Percentiles rank a stretch among this genome's conserved stretches.
Evolutionary conservation across 2,329 filamentous ascomycete species (phyloP).

Genomic region (Raffaelea albimanens): DNA sequence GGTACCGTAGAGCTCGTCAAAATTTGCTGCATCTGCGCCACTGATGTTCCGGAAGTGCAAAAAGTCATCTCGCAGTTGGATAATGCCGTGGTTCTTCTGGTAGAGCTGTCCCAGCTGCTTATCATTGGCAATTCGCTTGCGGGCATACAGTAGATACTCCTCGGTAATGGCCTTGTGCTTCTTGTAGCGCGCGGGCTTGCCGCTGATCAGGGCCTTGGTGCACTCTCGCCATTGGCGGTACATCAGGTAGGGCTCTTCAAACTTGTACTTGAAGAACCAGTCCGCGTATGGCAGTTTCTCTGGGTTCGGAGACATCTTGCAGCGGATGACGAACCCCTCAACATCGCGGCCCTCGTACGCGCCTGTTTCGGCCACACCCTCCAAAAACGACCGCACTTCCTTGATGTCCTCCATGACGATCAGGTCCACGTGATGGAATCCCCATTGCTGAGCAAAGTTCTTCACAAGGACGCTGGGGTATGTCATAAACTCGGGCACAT

Average conservation of each 20-base stretch:
- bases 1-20: slow-evolving; percentile 51
- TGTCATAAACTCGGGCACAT: slow-evolving; percentile 84
- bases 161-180: slow-evolving; percentile 88
- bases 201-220: slow-evolving; percentile 78
- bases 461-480: slow-evolving; percentile 79
- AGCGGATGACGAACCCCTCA: slow-evolving; percentile 93
- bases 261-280: slow-evolving; percentile 99
- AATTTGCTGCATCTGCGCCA: slow-evolving; percentile 76
- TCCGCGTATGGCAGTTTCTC: slow-evolving; percentile 56
- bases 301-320: slow-evolving; percentile 54
- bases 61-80: slow-evolving; percentile 81
- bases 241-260: slow-evolving; percentile 97
- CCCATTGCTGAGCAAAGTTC: slow-evolving; percentile 83
- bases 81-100: slow-evolving; percentile 87
- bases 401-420: slow-evolving; percentile 66
- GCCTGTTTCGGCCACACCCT: slow-evolving; percentile 77
- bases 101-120: slow-evolving; percentile 62
- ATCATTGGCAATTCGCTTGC: slow-evolving; percentile 60
- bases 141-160: slow-evolving; percentile 78
- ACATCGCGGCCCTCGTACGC: slow-evolving; percentile 86
- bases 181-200: slow-evolving; percentile 64
- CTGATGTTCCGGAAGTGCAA: slow-evolving; percentile 73
- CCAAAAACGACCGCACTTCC: slow-evolving; percentile 70
- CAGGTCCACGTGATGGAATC: slow-evolving; percentile 81
- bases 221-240: slow-evolving; percentile 98